A percentile compares a stretch with the other conserved stretches of the same genome.
These are phyloP conservation scores for Fulvia fulva DNA, from an alignment of 2,329 filamentous ascomycete genomes.

Conservation along the genomic window DNA sequence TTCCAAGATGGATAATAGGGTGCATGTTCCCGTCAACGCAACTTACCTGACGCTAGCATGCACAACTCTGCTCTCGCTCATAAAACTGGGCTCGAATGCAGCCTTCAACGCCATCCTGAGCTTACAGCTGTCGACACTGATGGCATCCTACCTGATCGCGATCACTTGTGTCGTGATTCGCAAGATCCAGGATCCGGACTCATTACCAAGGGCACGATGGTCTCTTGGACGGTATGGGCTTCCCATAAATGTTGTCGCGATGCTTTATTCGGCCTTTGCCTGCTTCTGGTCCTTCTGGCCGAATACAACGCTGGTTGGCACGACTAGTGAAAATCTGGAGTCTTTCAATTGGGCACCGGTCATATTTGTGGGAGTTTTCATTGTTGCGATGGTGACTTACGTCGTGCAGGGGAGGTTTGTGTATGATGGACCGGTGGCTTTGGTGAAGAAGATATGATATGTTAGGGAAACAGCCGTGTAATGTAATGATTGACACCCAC, in stretches of 20 bases:
- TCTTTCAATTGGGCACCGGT: slow-evolving; percentile 22
- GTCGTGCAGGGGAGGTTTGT: slow-evolving; percentile 16
- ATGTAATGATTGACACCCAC: neutral
- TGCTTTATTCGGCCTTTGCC: slow-evolving; percentile 15
- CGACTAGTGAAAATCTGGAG: slow-evolving; percentile 6
- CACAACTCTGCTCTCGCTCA: slow-evolving; percentile 17
- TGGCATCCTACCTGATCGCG: slow-evolving; percentile 22
- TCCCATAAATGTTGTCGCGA: slow-evolving; percentile 15
- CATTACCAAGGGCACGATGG: slow-evolving; percentile 23
- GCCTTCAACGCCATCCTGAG: slow-evolving; percentile 22
- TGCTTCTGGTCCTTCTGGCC: slow-evolving; percentile 23
- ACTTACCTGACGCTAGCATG: slow-evolving; percentile 15
- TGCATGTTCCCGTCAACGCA: slow-evolving; percentile 19
- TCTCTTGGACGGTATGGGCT: slow-evolving; percentile 19
- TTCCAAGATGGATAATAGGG: slow-evolving; percentile 16
- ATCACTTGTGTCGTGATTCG: slow-evolving; percentile 22
- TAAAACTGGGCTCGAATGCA: slow-evolving; percentile 20
- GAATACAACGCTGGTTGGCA: slow-evolving; percentile 7
- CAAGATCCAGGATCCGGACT: slow-evolving; percentile 16
- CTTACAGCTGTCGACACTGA: slow-evolving; percentile 17
- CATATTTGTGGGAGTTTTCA: slow-evolving; percentile 14
- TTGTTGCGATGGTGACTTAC: slow-evolving; percentile 20
- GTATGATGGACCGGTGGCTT: slow-evolving; percentile 18
- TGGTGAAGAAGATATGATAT: slow-evolving; percentile 15
- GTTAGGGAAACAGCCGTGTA: neutral